Evolutionary conservation across 1,284 basidiomycete species (phyloP).

Genomic region (Taiwanofungus camphoratus): DNA sequence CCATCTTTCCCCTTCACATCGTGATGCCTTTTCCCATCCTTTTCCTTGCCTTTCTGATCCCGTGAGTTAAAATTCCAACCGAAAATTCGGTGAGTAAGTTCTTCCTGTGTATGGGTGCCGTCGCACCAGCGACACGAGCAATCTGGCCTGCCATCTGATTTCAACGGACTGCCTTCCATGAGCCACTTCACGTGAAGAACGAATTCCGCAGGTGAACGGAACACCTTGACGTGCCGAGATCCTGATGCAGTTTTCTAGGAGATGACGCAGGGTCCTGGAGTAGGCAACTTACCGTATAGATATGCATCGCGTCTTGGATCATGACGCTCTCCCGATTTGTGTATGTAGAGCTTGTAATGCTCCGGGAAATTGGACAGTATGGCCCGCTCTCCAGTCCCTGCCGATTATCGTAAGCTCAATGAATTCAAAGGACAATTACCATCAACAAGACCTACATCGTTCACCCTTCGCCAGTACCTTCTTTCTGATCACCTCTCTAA

Average conservation of each 20-base stretch:
- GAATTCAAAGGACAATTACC: not conserved
- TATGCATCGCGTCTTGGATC: slow-evolving; percentile 21
- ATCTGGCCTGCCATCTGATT: slow-evolving; percentile 13
- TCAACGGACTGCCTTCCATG: slow-evolving; percentile 20
- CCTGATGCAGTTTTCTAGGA: slow-evolving; percentile 12
- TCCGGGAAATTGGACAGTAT: slow-evolving; percentile 18
- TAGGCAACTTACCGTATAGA: slow-evolving; percentile 18
- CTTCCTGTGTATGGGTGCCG: slow-evolving; percentile 13
- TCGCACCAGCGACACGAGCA: slow-evolving; percentile 24
- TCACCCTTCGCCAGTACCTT: slow-evolving; percentile 12
- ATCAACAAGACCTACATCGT: slow-evolving; percentile 7
- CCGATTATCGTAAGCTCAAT: not conserved
- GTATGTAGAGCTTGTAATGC: slow-evolving; percentile 22
- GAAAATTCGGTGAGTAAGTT: slow-evolving; percentile 15
- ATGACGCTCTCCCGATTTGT: slow-evolving; percentile 21
- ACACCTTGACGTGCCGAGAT: slow-evolving; percentile 15
- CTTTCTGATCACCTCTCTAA: slow-evolving; percentile 16
- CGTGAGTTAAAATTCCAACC: slow-evolving; percentile 2
- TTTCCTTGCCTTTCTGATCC: slow-evolving; percentile 9
- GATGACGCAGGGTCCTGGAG: not conserved
- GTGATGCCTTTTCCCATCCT: slow-evolving; percentile 1
- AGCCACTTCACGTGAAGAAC: slow-evolving; percentile 25
- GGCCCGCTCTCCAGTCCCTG: slow-evolving; percentile 11
- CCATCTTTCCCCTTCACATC: slow-evolving; percentile 5
- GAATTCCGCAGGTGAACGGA: slow-evolving; percentile 28